Evolutionary conservation across 768 basidiomycete species (phyloP), one percentile per base, ranked within the genome.

Genomic region (Boletus eberwhitei): DNA sequence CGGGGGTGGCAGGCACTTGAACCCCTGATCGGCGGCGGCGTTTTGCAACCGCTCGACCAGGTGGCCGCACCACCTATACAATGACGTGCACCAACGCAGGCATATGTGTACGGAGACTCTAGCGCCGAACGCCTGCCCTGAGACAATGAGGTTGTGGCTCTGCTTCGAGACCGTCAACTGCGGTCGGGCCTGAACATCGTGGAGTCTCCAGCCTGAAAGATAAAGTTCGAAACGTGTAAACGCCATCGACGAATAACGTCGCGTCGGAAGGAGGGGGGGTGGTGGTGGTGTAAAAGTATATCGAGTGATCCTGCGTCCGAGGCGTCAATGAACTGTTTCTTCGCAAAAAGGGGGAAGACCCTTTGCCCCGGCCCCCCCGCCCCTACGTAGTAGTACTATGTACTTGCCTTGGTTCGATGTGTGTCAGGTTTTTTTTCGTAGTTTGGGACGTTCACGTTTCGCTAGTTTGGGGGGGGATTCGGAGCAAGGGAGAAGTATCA

Each of bases 181-280:
- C 9, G 65, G 64, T 41, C 59, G 64, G 37, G 62, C 62, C 31
- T 43, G 53, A 6, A 42, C 50, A 41, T 55, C 62, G 39, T 64
- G 57, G 53, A 64, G 52, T 39, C 62, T 54, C 64, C 64, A 64
- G 48, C 57, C 54, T 9, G 62, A 54, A 17, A 51, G 55, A 48
- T 55, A 57, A 16, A 67, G 62, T 40, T 65, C 64, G 44, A 67
- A 65, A 53, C 59, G 64, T 54, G 64, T 58, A n/a, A 65, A 64
- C 29, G 55, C 26, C 64, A 65, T 65, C 21, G 43, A 29, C 3
- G 24, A 32, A 41, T 24, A 54, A 22, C 29, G 52, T 47, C 35
- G 46, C 32, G 44, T 32, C 31, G 42, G 37, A 44, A 9, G 22
- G 35, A 21, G 16, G 7, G 24, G 24, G 5, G 1, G 24, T 6